Base-by-base conservation (phyloP, 331 rosid genomes). In the Quercus phellos region DNA sequence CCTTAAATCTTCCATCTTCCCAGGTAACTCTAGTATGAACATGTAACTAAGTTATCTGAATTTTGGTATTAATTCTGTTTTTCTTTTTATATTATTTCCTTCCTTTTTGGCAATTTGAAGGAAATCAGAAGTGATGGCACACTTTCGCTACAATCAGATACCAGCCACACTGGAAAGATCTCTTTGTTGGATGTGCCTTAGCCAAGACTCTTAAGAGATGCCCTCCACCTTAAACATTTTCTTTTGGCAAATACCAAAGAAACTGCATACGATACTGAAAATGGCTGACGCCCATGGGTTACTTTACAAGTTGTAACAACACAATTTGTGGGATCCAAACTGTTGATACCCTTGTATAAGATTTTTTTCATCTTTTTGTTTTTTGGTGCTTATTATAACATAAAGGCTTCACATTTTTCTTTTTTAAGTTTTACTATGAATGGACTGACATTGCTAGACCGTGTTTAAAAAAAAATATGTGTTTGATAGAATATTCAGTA, bases 181-280 rank as follows among this genome's bases (percentile, higher is more conserved):
- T 77, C 85, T 51, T 83, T 84, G 22, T 80, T 88, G 30, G 88
- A 84, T 11, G 76, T 76, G 34, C 77, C 85, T 78, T 88, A 58
- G 83, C 83, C 66, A 78, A 42, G 51, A 14, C 68, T 64, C 64
- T 5, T 5, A 71, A 75, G 74, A 73, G 46, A 42, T 70, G 53
- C 10, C 70, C 68, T 55, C 24, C 77, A 54, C 32, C 58, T 58
- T 4, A 72, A 72, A 69, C 59, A 75, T 21, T 46, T 77, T 59
- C 51, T 46, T 55, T 55, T 19, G 73, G 76, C 19, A 32, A 42
- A 42, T 16, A 63, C 81, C 72, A 14, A 55, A 64, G 66, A 55
- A 71, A 77, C 74, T 74, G 72, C 70, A 56, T 56, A 77, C 34
- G 67, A 73, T 42, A 70, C 34, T 73, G 74, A 68, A 83, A 76